These are phyloP conservation scores for Apostasia shenzhenica DNA, from an alignment of 106 monocot genomes.

Conservation along the genomic window DNA sequence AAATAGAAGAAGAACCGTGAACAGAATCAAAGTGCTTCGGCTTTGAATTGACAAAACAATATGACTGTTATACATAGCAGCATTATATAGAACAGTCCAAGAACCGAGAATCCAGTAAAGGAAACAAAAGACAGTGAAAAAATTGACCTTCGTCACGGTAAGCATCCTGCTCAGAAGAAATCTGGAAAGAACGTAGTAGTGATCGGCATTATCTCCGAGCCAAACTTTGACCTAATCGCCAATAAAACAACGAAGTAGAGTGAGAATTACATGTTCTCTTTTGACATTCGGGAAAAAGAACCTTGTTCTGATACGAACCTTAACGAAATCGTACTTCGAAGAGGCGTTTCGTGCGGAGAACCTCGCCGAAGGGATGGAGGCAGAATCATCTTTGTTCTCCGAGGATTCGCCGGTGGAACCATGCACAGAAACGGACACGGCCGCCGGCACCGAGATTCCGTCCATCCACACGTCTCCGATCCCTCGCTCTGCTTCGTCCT, in stretches of 20 bases:
- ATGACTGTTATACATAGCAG: not conserved
- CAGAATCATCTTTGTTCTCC: slow-evolving; percentile 12
- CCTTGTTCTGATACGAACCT: slow-evolving; percentile 29
- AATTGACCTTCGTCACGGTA: slow-evolving; percentile 82
- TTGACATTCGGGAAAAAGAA: not conserved
- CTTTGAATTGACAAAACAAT: too few species aligned
- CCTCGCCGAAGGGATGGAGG: slow-evolving; percentile 13
- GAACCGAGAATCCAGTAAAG: not conserved
- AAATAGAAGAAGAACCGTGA: too few species aligned
- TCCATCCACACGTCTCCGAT: not conserved
- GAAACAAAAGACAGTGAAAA: not conserved
- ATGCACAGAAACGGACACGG: not conserved
- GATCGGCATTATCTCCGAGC: slow-evolving; percentile 97
- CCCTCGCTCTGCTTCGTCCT: not conserved
- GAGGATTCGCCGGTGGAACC: slow-evolving; percentile 3
- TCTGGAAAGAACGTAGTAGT: slow-evolving; percentile 94
- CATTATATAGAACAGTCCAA: not conserved
- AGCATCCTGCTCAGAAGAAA: slow-evolving; percentile 97
- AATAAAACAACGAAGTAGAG: not conserved
- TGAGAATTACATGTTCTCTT: not conserved
- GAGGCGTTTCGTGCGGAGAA: slow-evolving; percentile 73
- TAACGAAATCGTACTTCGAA: slow-evolving; percentile 99
- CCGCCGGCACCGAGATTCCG: slow-evolving; percentile 6
- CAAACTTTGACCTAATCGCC: slow-evolving; percentile 84
- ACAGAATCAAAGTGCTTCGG: too few species aligned